These are phyloP conservation scores for Phytopythium litorale DNA, from an alignment of 352 stramenopile species.

Conservation along the genomic window DNA sequence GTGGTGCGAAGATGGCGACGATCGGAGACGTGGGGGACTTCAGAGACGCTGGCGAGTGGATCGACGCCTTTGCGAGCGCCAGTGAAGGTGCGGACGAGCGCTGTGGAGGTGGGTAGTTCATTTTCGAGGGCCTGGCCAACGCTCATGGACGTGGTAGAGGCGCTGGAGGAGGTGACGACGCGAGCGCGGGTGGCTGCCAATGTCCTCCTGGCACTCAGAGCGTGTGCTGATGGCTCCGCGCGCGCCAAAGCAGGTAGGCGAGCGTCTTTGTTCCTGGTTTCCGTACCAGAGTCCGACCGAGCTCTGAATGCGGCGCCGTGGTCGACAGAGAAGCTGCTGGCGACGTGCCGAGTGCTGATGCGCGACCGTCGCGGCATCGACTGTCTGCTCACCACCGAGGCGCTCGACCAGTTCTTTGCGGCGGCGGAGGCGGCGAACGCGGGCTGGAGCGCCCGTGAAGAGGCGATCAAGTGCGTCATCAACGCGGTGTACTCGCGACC, in stretches of 20 bases:
- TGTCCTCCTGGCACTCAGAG: background rate
- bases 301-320: background rate
- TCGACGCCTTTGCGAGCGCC: background rate
- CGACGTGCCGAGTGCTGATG: slow-evolving; percentile 56
- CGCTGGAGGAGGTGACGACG: background rate
- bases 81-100: background rate
- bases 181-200: background rate
- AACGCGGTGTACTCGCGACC: slow-evolving; percentile 61
- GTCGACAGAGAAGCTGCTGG: slow-evolving; percentile 20
- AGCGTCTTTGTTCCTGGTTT: background rate
- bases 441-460: slow-evolving; percentile 29
- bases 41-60: background rate
- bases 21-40: background rate
- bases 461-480: slow-evolving; percentile 65
- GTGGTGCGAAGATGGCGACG: background rate
- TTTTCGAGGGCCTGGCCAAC: background rate
- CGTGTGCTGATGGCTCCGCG: background rate
- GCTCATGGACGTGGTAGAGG: background rate
- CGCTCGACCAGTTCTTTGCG: slow-evolving; percentile 29
- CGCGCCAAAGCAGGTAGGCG: background rate
- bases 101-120: background rate
- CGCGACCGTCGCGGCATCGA: slow-evolving; percentile 60
- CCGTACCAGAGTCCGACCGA: too few species aligned
- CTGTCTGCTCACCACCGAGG: slow-evolving; percentile 38
- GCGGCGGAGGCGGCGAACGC: slow-evolving; percentile 14